These are phyloP conservation scores for Ceratocystis albifundus DNA, from an alignment of 2,329 filamentous ascomycete genomes.

Conservation along the genomic window DNA sequence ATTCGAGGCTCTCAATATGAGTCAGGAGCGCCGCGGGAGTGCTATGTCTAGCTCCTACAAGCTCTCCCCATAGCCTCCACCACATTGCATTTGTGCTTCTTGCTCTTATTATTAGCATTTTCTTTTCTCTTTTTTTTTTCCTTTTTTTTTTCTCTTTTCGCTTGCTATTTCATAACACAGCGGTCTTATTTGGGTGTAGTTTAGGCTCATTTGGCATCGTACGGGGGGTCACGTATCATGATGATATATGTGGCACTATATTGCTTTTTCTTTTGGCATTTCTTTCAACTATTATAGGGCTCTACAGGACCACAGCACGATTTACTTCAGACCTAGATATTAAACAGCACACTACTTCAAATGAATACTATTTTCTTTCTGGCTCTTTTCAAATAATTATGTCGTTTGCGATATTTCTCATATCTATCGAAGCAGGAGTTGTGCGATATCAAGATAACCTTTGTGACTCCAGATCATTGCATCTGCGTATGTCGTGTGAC, in stretches of 20 bases:
- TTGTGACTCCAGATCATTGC: background rate
- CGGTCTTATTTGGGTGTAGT: background rate
- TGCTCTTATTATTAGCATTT: background rate
- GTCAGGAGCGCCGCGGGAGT: constrained; percentile 14
- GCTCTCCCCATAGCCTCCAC: constrained; percentile 9
- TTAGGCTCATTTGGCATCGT: background rate
- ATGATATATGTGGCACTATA: background rate
- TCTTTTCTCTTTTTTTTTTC: too few relatives aligned
- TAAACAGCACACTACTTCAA: background rate
- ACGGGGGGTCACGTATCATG: background rate
- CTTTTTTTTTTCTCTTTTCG: too few relatives aligned
- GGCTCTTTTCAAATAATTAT: background rate
- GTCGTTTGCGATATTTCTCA: background rate
- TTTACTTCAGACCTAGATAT: constrained; percentile 2
- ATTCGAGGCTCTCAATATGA: constrained; percentile 10
- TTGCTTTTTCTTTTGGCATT: background rate
- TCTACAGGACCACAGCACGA: constrained; percentile 10
- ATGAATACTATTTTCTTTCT: background rate
- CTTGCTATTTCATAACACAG: background rate
- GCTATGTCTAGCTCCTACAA: constrained; percentile 16
- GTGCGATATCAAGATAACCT: background rate
- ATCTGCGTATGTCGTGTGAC: constrained; percentile 2
- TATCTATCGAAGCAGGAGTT: background rate
- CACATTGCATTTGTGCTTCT: background rate
- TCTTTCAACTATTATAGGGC: background rate